Evolutionary conservation across 305 asterid genomes (phyloP), one percentile per base, ranked within the genome.

Genomic region (Petunia hybrid): DNA sequence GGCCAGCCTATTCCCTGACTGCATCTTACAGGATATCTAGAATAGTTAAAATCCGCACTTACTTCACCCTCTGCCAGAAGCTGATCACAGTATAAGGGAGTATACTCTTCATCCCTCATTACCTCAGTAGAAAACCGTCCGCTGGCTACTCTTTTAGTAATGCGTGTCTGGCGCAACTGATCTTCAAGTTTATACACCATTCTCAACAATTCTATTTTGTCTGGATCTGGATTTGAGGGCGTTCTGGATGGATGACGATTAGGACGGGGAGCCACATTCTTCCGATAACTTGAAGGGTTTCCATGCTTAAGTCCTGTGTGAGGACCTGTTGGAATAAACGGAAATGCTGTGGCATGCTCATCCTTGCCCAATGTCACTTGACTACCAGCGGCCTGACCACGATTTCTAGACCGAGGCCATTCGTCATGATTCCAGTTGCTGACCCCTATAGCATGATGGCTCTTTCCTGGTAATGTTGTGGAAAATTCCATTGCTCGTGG

Each of bases 161-260:
- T 81, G 3, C 85, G 89, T 79, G 89, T 88, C 81, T 87, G 83
- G 81, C 85, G 80, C 78, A 91, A 90, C 89, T 95, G 93, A 80
- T 92, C 94, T 83, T 92, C 89, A 83, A 95, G 93, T 82, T 95
- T 93, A 53, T 74, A 71, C 43, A 95, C 93, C 80, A 89, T 91
- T 86, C 94, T 92, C 85, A 93, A 80, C 81, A 95, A 84, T 80
- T 91, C 92, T 78, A 75, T 67, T 81, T 85, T 92, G 65, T 90
- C 97, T 5, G 92, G 90, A 63, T 86, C 93, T 55, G 86, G 42
- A 86, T 84, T 86, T 8, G 87, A 74, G 61, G 84, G 81, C 80
- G 43, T 85, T 75, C 88, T 90, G 42, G 89, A 71, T 76, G 86
- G 81, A 75, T 45, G 81, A 66, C 82, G 82, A 80, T 78, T 80